Evolutionary conservation across 495 filamentous ascomycete genomes (phyloP), one percentile per base, ranked within the genome.

Genomic region (Cetradonia linearis): DNA sequence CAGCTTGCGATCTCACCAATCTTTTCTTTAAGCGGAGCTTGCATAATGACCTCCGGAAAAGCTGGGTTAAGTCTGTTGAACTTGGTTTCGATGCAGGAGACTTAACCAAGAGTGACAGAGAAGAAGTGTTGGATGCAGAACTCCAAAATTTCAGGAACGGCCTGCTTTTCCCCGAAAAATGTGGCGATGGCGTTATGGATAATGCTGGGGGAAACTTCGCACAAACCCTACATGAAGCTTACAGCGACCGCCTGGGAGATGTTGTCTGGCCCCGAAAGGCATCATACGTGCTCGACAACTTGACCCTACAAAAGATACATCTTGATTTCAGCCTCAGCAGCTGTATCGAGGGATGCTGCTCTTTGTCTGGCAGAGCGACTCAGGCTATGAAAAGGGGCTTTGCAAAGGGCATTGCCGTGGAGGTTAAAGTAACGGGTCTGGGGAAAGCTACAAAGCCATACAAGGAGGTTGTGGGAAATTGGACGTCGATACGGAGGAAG

Each of bases 311-410:
- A 14, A n/a, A 44, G 8, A 9, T 56, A 7, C 9, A 23, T 20
- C 27, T 56, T 13, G 25, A 30, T 7, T 42, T 56, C 40, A 3
- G 25, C 27, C 34, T 6, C 7, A 56, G 55, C 55, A 7, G 0
- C 16, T 56, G 55, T 6, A 25, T 42, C n/a, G 55, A 56, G 14
- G 55, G 5, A 42, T 56, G 55, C 27, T 56, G 55, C 55, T 0
- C 2, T 1, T 25, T 48, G 42, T 5, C 1, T 3, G 0, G 30
- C 10, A 11, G 14, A 16, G 28, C 27, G 16, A 16, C 25, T 3
- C 16, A 16, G 0, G 33, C 44, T 37, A n/a, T 59, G 44, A 27
- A 37, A 16, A 36, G 27, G 36, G 56, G 46, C 4, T 38, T 59
- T 44, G 44, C 46, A 13, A 25, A 37, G 27, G 56, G 42, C 5